Evolutionary conservation across 169 alveolate genomes (phyloP), one percentile per base, ranked within the genome.

Genomic region (Hepatocystis sp.): DNA sequence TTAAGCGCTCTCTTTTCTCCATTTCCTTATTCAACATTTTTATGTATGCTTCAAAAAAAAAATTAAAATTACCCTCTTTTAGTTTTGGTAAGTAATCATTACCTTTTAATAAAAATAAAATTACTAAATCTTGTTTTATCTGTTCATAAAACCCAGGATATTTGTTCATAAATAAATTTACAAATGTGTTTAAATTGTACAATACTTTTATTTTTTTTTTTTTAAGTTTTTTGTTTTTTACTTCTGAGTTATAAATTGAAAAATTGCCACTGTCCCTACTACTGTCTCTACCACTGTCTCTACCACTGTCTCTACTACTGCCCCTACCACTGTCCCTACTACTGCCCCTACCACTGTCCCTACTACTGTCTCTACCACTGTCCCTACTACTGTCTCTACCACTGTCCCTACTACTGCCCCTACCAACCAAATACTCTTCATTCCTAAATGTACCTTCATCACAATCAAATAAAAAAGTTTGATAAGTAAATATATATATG

Each of bases 71-170:
- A 13, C 88, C 90, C 61, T 90, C 94, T 11, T 64, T 86, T 11
- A 76, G 53, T 65, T 90, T 90, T 4, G 94, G 94, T 42, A 90
- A 47, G 39, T 90, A 90, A 30, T 90, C 94, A 39, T 90, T 90
- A 13, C 94, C 94, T 23, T 90, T 90, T 30, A 90, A 21, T 15
- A 90, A 40, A 30, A 85, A 90, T 30, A 90, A 39, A 46, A 90
- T 67, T 17, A 88, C 78, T 40, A 85, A 21, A 60, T 90, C 94
- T 46, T 66, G 39, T 52, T 84, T 51, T 2, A 81, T 66, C 39
- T 53, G 60, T 23, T 61, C 60, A 66, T 61, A 47, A 36, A 47
- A 64, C 0, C 39, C 21, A 3, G 89, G 76, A 28, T 78, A 78
- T 40, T 63, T 78, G 17, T 32, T 61, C 40, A 49, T 21, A 78